These are phyloP conservation scores for Magnolia changhungtana DNA, from an alignment of 164 flowering plant species.

Conservation along the genomic window DNA sequence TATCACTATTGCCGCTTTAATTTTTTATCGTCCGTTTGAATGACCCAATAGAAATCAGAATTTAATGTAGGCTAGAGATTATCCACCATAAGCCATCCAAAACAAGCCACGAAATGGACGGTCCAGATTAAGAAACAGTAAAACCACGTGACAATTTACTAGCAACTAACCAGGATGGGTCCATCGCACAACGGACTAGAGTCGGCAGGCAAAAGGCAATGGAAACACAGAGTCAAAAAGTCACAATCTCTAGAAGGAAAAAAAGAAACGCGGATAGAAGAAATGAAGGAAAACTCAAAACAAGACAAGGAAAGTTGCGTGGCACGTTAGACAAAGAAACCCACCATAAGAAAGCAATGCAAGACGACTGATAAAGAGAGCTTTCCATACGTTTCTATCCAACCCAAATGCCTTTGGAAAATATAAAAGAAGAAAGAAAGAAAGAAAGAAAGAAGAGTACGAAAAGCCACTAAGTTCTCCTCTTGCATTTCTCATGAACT, in stretches of 20 bases:
- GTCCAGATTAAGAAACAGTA: too few species aligned
- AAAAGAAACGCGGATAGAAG: neutral
- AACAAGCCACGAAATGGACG: too few species aligned
- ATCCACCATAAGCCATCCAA: too few species aligned
- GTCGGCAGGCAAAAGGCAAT: neutral
- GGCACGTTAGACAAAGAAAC: neutral
- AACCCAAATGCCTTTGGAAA: neutral
- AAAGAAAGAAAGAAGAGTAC: conserved; percentile 2
- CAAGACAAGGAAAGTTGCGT: conserved; percentile 3
- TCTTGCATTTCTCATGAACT: conserved; percentile 64
- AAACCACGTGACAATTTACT: too few species aligned
- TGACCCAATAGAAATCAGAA: too few species aligned
- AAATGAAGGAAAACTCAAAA: neutral
- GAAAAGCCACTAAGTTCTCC: neutral
- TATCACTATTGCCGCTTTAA: too few species aligned
- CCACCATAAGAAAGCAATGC: neutral
- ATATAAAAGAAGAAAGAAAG: neutral
- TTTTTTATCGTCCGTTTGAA: too few species aligned
- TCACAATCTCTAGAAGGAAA: neutral
- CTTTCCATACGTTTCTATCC: conserved; percentile 5
- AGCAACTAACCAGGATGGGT: too few species aligned
- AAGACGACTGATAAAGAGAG: neutral
- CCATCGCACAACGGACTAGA: neutral
- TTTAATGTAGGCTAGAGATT: too few species aligned
- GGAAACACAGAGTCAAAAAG: neutral